Evolutionary conservation across 805 yeast species (phyloP), one percentile per base, ranked within the genome.

Genomic region (Lachancea meyersii): DNA sequence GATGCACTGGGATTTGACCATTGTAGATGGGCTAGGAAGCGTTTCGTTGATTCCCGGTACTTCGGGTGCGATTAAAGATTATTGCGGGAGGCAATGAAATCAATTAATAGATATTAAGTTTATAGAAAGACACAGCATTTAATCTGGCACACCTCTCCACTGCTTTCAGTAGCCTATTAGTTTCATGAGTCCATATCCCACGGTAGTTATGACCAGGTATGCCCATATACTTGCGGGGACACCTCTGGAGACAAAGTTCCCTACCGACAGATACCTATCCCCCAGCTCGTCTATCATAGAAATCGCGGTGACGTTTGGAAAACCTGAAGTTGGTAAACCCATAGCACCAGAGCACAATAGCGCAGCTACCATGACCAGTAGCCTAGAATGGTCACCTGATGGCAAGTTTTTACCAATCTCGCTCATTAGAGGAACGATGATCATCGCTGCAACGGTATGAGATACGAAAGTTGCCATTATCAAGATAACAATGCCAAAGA

Each of bases 271-370:
- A 58, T 93, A 93, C 16, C 95, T 87, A 43, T 82, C 82, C 8
- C 97, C 97, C 32, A 89, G 75, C 55, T 86, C 96, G 61, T 93
- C 95, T 5, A 89, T 80, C 79, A 88, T 79, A 45, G 97, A 88
- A 48, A 93, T 87, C 0, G 97, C 98, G 0, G 97, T 88, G 27
- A 93, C 96, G 55, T 93, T 93, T 4, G 98, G 98, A 71, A 93
- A 91, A 0, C 98, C 97, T 2, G 95, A 85, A 0, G 97, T 93
- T 22, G 98, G 97, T 41, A 93, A 69, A 1, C 96, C 97, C 97
- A 93, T 93, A 2, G 97, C 98, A 28, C 85, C 81, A 0, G 97
- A 91, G 55, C 97, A 86, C 48, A 93, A 68, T 42, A 78, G 57
- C 0, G 82, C 77, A 3, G 79, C 65, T 4, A 70, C 64, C 80